Evolutionary conservation across 2,329 filamentous ascomycete genomes (phyloP), one percentile per base, ranked within the genome.

Genomic region (Samsoniella hepiali): DNA sequence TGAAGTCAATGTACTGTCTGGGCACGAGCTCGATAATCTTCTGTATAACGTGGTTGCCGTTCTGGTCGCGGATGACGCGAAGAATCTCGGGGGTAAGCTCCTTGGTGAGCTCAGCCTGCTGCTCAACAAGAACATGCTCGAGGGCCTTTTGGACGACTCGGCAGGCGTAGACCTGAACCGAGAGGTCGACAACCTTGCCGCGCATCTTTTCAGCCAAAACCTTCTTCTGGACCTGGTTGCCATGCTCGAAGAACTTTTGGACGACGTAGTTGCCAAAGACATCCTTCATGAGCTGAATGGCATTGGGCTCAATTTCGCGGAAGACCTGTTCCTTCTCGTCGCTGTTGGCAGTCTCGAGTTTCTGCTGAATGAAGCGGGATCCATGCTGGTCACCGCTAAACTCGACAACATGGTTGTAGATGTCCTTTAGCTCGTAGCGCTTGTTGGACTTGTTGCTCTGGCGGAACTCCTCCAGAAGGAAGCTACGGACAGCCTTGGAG

Each of bases 201-300:
- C 89, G 91, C 93, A 98, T 97, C 74, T 91, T 88, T 67, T 88
- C 87, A 1, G 92, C 93, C 49, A 99, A 77, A 2, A 90, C 83
- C 75, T 89, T 93, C 80, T 99, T 99, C 78, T 99, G 95, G 0
- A 88, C 84, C 75, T 97, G 93, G 69, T 92, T 96, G 45, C 95
- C 94, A 74, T 98, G 92, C 74, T 98, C 94, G 66, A 98, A 97
- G 73, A 98, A 88, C 74, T 97, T 98, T 72, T 99, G 95, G 45
- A 98, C 93, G 42, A 99, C 95, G 72, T 98, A 99, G 75, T 99
- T 99, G 61, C 95, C 95, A 72, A 97, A 99, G 0, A 98, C 89
- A 74, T 98, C 95, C 53, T 89, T 94, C 92, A 97, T 97, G 55
- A 99, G 80, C 71, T 94, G 92, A 36, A 96, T 76, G 1, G 90